A percentile compares a stretch with the other conserved stretches of the same genome.
Evolutionary conservation across 1,139 yeast genomes (phyloP).

Genomic region (Blastobotrys petasosporus): DNA sequence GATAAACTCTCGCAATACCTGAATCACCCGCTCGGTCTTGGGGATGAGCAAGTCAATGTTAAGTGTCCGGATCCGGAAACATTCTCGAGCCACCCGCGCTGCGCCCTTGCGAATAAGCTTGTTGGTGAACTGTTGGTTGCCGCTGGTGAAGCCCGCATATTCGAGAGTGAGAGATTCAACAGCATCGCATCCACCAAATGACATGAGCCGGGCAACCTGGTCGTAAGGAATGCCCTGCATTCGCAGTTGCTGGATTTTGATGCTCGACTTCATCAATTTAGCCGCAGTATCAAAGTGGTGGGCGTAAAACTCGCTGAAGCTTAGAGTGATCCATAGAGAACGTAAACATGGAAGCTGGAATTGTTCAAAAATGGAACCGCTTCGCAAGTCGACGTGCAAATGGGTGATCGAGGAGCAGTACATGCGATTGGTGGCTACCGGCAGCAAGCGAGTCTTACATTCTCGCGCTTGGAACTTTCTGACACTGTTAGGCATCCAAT

Average conservation of each 20-base stretch:
- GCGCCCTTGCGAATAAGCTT: constrained; percentile 7
- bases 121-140: constrained; percentile 7
- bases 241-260: constrained; percentile 3
- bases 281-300: constrained; percentile 7
- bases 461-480: constrained; percentile 1
- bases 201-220: constrained; percentile 3
- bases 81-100: constrained; percentile 5
- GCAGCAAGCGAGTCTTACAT: background rate
- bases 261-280: constrained; percentile 1
- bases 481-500: constrained; percentile 6
- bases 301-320: background rate
- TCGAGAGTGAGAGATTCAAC: constrained; percentile 6
- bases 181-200: constrained; percentile 4
- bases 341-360: constrained; percentile 6
- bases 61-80: constrained; percentile 3
- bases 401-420: constrained; percentile 1
- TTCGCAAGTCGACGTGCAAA: constrained; percentile 3
- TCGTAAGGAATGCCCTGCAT: constrained; percentile 10
- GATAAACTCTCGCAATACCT: constrained; percentile 6
- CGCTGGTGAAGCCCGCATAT: constrained; percentile 8
- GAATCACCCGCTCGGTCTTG: constrained; percentile 7
- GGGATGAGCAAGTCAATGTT: constrained; percentile 10
- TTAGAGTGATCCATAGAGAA: constrained; percentile 7
- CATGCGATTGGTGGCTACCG: background rate
- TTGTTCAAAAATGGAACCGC: constrained; percentile 8